Percentiles rank a stretch among this genome's conserved stretches.
Evolutionary conservation across 192 early-diverging fungal species (phyloP).

Genomic region (Funneliformis geosporum): DNA sequence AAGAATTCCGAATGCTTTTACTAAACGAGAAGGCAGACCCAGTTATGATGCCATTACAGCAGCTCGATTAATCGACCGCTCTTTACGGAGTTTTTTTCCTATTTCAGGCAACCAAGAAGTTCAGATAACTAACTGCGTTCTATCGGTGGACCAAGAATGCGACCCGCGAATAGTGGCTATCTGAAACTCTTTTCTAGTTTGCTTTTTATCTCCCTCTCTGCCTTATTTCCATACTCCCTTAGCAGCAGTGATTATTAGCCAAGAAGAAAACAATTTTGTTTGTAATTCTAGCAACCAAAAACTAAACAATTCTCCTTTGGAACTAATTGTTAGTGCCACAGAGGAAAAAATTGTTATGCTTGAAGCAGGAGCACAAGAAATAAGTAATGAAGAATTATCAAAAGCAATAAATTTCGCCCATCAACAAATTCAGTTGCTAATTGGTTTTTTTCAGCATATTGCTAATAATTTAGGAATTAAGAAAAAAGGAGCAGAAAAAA

Average conservation of each 20-base stretch:
- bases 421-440: neutral
- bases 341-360: conserved; percentile 19
- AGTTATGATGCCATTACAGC: too few species aligned
- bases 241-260: neutral
- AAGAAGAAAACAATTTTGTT: neutral
- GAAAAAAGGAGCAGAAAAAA: neutral
- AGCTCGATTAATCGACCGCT: too few species aligned
- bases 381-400: conserved; percentile 8
- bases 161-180: conserved; percentile 8
- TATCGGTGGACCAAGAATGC: neutral
- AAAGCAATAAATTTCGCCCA: conserved; percentile 5
- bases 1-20: too few species aligned
- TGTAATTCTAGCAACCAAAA: conserved; percentile 12
- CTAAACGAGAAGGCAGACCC: too few species aligned
- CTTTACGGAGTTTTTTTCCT: too few species aligned
- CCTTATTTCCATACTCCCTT: conserved; percentile 21
- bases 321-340: conserved; percentile 19
- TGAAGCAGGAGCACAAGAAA: conserved; percentile 1
- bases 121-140: too few species aligned
- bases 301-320: neutral
- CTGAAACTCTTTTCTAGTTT: conserved; percentile 24
- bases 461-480: conserved; percentile 15
- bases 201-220: neutral
- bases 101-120: too few species aligned
- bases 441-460: conserved; percentile 23